Conservation (phyloP, 495 filamentous ascomycete genomes). For the Talaromyces thailandensis region DNA sequence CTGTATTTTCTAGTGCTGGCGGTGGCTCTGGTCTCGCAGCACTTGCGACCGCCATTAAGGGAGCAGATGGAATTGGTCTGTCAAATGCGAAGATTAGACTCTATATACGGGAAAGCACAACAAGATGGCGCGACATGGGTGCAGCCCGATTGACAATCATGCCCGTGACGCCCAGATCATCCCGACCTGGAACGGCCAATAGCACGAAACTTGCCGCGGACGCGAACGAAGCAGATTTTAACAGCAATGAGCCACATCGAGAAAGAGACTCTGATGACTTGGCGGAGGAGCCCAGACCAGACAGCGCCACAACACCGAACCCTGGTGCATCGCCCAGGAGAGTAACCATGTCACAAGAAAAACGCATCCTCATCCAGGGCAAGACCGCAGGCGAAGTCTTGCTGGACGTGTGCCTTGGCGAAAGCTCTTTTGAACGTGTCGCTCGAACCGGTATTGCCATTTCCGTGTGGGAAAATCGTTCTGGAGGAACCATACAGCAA, state of each 20-base stretch:
- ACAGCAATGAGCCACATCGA: not conserved
- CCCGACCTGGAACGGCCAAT: constrained; percentile 24
- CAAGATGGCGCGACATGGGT: constrained; percentile 87
- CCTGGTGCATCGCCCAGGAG: constrained; percentile 26
- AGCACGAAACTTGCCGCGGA: constrained; percentile 9
- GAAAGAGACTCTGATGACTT: not conserved
- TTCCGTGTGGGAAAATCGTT: constrained; percentile 75
- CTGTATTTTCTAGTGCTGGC: constrained; percentile 46
- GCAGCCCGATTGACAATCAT: constrained; percentile 74
- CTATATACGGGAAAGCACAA: constrained; percentile 65
- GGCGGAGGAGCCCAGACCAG: not conserved
- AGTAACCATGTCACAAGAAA: constrained; percentile 44
- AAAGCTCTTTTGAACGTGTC: constrained; percentile 75
- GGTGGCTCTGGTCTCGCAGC: constrained; percentile 49
- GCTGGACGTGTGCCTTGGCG: constrained; percentile 75
- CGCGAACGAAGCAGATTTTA: not conserved
- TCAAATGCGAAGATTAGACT: constrained; percentile 74
- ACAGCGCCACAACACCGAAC: not conserved
- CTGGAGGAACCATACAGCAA: constrained; percentile 57
- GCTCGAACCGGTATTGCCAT: constrained; percentile 78
- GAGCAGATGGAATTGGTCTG: constrained; percentile 48
- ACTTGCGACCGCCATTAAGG: constrained; percentile 44
- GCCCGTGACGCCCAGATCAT: constrained; percentile 50
- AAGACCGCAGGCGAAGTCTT: constrained; percentile 59
- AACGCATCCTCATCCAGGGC: constrained; percentile 68